Conservation (phyloP, 768 basidiomycete species). For the Macrolepiota fuliginosa region DNA sequence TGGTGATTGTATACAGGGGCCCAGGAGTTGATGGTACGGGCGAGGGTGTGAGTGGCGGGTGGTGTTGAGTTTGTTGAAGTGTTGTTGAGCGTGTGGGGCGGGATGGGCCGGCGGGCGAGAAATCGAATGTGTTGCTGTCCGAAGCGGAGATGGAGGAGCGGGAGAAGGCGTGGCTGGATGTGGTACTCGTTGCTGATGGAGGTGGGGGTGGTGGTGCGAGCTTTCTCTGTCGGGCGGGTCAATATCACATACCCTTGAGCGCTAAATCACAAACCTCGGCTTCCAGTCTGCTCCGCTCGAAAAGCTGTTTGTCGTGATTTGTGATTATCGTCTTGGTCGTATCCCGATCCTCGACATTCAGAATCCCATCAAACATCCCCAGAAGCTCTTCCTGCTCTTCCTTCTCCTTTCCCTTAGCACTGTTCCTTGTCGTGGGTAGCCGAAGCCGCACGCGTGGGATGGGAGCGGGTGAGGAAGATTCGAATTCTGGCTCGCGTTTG, state of each 20-base stretch:
- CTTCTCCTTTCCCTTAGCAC: constrained; percentile 68
- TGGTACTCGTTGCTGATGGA: constrained; percentile 14
- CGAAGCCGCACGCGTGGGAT: constrained; percentile 50
- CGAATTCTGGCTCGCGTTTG: constrained; percentile 41
- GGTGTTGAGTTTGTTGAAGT: constrained; percentile 34
- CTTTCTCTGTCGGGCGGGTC: constrained; percentile 37
- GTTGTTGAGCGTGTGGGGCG: constrained; percentile 62
- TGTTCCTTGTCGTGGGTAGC: constrained; percentile 53
- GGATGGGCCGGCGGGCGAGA: constrained; percentile 46
- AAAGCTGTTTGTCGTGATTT: constrained; percentile 60
- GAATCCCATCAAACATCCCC: constrained; percentile 83
- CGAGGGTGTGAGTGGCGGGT: constrained; percentile 34
- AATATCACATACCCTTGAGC: background rate
- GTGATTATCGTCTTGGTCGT: constrained; percentile 64
- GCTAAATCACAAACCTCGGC: constrained; percentile 62
- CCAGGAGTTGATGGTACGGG: constrained; percentile 43
- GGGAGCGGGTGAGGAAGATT: constrained; percentile 30
- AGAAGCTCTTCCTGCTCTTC: constrained; percentile 70
- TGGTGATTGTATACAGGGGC: constrained; percentile 23
- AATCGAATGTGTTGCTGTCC: constrained; percentile 17
- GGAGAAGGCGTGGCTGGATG: background rate
- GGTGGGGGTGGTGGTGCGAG: constrained; percentile 41
- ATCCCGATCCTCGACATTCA: constrained; percentile 68
- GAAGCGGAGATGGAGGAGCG: constrained; percentile 4
- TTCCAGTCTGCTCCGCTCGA: constrained; percentile 65